Conservation (phyloP, 78 protist species). For the Planoprotostelium fungivorum region DNA sequence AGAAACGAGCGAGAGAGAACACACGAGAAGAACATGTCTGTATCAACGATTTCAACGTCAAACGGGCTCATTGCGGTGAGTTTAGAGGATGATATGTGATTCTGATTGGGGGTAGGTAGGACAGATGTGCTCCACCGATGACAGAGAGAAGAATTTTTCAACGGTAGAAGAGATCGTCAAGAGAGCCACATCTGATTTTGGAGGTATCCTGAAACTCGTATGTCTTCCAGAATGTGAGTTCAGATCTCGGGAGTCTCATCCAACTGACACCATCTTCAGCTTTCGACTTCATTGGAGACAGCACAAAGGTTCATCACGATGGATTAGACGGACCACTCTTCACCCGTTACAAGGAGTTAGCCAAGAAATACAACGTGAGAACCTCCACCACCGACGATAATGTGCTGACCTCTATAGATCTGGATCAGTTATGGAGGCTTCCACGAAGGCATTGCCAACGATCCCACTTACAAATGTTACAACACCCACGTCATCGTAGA, state of each 20-base stretch:
- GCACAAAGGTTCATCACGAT: slow-evolving; percentile 34
- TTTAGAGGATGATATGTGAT: neutral
- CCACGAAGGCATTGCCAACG: slow-evolving; percentile 22
- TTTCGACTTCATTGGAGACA: slow-evolving; percentile 1
- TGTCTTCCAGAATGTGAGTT: slow-evolving; percentile 60
- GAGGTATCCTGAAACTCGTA: neutral
- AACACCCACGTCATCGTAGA: slow-evolving; percentile 52
- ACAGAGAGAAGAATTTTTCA: slow-evolving; percentile 31
- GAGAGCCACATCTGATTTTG: neutral
- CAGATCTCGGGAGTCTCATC: slow-evolving; percentile 14
- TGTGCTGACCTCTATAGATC: neutral
- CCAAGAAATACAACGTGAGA: slow-evolving; percentile 18
- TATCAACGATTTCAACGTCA: neutral
- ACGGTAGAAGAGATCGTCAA: slow-evolving; percentile 18
- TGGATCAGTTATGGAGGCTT: slow-evolving; percentile 40
- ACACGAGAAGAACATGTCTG: neutral
- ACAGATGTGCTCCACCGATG: slow-evolving; percentile 33
- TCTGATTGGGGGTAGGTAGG: slow-evolving; percentile 5
- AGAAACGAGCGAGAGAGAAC: too few species aligned
- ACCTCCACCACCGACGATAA: slow-evolving; percentile 2
- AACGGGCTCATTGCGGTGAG: neutral
- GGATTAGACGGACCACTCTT: slow-evolving; percentile 10
- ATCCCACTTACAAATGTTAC: neutral
- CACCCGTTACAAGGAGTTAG: slow-evolving; percentile 1
- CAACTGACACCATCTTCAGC: slow-evolving; percentile 25